A percentile compares a stretch with the other conserved stretches of the same genome.
phyloP scores from a whole-genome alignment of 352 stramenopile genomes.

The Peronospora destructor region DNA sequence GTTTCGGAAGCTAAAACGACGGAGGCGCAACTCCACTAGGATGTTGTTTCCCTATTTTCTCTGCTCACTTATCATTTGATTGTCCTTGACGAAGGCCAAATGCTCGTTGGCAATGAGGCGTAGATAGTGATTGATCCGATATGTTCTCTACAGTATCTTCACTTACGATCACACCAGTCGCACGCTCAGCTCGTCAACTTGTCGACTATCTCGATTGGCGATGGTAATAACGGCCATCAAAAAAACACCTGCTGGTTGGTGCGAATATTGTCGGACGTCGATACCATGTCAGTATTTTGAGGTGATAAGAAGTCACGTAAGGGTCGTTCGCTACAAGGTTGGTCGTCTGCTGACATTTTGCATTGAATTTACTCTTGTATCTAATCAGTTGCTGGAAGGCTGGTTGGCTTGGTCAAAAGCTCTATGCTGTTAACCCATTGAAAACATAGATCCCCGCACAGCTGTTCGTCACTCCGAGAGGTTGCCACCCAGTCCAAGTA shows the following conservation, averaged over 20 bases:
- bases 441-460: background rate
- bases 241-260: background rate
- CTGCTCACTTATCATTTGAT: too few relatives aligned
- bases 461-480: background rate
- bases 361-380: background rate
- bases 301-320: background rate
- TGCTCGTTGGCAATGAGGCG: too few relatives aligned
- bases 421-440: background rate
- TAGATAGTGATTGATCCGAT: too few relatives aligned
- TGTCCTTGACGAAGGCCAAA: too few relatives aligned
- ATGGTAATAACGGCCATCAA: background rate
- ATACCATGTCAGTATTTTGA: background rate
- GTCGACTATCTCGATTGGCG: background rate
- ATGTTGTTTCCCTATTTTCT: too few relatives aligned
- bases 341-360: background rate
- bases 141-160: too few relatives aligned
- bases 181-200: background rate
- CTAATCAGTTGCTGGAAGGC: background rate
- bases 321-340: background rate
- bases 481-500: background rate
- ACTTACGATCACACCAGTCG: background rate
- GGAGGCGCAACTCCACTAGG: too few relatives aligned
- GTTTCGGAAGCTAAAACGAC: too few relatives aligned
- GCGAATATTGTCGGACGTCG: too few relatives aligned
- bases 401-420: too few relatives aligned